Evolutionary conservation across 768 basidiomycete genomes (phyloP).

Genomic region (Naganishia kalamii): DNA sequence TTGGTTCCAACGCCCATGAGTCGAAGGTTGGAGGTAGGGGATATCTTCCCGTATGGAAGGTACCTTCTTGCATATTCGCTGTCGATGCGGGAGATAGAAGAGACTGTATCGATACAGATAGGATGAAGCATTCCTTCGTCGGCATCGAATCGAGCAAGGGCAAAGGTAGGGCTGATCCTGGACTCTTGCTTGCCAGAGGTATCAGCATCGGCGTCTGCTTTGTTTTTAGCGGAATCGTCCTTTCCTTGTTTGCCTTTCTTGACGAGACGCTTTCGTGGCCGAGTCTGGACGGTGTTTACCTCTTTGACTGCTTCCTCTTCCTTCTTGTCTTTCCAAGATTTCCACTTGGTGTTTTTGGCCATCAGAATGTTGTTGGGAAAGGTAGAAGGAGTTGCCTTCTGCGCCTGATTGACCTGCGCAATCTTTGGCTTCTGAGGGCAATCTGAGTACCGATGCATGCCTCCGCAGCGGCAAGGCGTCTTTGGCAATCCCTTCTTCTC

Average conservation of each 20-base stretch:
- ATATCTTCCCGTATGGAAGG: neutral
- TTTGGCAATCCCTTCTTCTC: neutral
- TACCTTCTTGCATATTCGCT: neutral
- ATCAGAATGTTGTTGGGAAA: neutral
- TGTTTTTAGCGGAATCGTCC: neutral
- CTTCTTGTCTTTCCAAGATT: neutral
- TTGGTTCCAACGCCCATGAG: constrained; percentile 1
- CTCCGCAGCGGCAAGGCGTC: too few relatives aligned
- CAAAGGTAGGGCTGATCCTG: neutral
- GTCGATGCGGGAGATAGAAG: constrained; percentile 18
- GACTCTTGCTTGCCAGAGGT: neutral
- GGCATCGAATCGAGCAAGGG: neutral
- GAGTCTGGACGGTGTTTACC: neutral
- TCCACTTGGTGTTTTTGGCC: neutral
- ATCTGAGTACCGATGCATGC: neutral
- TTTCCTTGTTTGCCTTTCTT: neutral
- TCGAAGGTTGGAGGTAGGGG: neutral
- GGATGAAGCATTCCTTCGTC: neutral
- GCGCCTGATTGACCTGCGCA: neutral
- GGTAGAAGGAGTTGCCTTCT: neutral
- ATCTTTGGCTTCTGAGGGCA: neutral
- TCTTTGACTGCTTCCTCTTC: neutral
- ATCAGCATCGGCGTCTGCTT: neutral
- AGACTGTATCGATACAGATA: constrained; percentile 16
- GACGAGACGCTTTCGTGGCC: neutral